Base-by-base conservation (phyloP, 2,329 filamentous ascomycete species). In the Scytalidium sp. region DNA sequence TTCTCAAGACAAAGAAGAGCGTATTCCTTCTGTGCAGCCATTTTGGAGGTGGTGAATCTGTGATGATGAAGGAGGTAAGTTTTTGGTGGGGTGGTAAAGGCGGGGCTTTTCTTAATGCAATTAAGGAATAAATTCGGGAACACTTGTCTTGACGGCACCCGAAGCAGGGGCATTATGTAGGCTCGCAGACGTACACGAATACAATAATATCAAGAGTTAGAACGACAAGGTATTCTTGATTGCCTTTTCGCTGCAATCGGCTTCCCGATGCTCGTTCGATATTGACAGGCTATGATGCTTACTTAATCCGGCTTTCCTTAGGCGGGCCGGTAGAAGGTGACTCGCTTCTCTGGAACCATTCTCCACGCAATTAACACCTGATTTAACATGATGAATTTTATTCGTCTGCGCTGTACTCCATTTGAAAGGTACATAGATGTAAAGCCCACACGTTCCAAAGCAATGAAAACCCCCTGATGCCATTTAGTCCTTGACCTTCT, bases 401-500 rank as follows among this genome's bases (percentile, higher is more conserved):
- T 64, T 62, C 60, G 59, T 63, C 58, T 56, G 54, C 59, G 58
- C 59, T 63, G 58, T 64, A 61, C 59, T 60, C 62, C 62, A 56
- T 57, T 55, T 56, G 51, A 56, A 59, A 62, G 57, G 50, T 65
- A 65, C 61, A 64, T 59, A 58, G 60, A 64, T 65, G 63, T 58
- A 58, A 61, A 60, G 56, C 61, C 61, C 61, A 59, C 57, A 61
- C 58, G 51, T 57, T 36, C 62, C 62, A 56, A 62, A 65, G 52
- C 49, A 60, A 64, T 60, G 54, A 59, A 63, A 61, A 64, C 56
- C 49, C 57, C 56, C 56, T 46, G 54, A 60, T 56, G 48, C 56
- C 60, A 55, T 61, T 54, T 91, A 93, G 65, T 99, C 95, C 90
- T 99, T 99, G 74, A 85, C 90, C 90, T 99, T 99, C 83, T 99